Conservation (phyloP, 2,329 filamentous ascomycete species). For the Aspergillus tubingensis region DNA sequence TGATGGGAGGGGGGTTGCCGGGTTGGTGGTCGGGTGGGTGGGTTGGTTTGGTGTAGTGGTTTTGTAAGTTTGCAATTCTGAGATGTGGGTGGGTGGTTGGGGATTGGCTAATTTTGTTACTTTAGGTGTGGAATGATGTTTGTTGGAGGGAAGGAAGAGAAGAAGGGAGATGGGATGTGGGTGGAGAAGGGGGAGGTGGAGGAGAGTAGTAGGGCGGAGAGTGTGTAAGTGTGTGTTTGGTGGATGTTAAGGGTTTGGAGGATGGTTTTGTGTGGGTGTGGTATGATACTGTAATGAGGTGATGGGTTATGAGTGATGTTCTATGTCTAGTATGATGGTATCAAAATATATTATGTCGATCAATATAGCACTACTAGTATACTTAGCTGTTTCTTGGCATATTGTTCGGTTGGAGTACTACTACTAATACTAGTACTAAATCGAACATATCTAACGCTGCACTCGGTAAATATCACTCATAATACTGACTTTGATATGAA, state of each 20-base stretch:
- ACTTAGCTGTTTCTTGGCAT: too few relatives aligned
- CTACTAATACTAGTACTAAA: too few relatives aligned
- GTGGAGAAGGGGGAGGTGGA: background rate
- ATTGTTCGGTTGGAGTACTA: too few relatives aligned
- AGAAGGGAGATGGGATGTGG: background rate
- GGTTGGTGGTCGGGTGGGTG: background rate
- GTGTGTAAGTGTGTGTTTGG: background rate
- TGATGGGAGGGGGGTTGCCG: background rate
- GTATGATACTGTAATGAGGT: background rate
- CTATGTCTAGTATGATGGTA: background rate
- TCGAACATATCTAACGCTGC: too few relatives aligned
- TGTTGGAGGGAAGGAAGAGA: background rate
- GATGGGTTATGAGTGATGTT: background rate
- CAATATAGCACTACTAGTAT: too few relatives aligned
- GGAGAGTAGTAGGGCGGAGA: conserved; percentile 1
- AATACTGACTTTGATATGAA: background rate
- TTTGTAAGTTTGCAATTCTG: background rate
- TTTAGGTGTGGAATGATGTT: background rate
- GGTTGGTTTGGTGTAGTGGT: background rate
- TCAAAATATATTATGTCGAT: too few relatives aligned
- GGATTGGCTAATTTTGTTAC: background rate
- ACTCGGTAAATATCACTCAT: background rate
- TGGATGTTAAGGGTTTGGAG: background rate
- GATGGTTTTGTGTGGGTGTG: background rate
- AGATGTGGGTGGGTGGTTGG: background rate